These are phyloP conservation scores for Rubroshorea leprosula DNA, from an alignment of 345 rosid species.

Conservation along the genomic window DNA sequence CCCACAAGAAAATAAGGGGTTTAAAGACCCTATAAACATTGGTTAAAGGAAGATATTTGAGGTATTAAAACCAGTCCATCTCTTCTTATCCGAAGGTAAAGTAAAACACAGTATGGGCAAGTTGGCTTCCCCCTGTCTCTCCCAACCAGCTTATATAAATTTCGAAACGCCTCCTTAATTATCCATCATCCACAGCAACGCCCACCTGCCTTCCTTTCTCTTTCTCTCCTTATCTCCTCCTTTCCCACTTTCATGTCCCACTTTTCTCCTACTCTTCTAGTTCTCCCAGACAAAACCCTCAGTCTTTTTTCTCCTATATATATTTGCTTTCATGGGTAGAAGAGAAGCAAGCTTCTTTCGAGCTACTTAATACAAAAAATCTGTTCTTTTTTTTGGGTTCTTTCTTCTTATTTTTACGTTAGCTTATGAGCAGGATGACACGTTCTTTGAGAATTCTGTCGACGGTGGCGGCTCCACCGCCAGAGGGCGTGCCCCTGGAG, in stretches of 20 bases:
- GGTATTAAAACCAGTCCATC: too few relatives aligned
- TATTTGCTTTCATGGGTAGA: neutral
- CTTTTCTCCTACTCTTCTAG: neutral
- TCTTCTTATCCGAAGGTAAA: too few relatives aligned
- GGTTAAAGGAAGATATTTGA: neutral
- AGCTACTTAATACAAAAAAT: neutral
- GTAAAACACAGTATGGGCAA: neutral
- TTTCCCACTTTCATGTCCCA: neutral
- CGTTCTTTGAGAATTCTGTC: constrained; percentile 31
- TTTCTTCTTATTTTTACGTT: neutral
- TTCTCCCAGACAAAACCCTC: neutral
- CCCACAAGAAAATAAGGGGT: too few relatives aligned
- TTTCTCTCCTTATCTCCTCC: neutral
- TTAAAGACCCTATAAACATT: too few relatives aligned
- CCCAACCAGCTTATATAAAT: too few relatives aligned
- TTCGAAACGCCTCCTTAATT: too few relatives aligned
- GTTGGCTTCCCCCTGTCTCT: too few relatives aligned
- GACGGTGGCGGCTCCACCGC: constrained; percentile 36
- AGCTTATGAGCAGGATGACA: constrained; percentile 12
- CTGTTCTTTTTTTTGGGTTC: neutral
- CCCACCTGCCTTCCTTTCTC: neutral
- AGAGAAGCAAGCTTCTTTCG: neutral
- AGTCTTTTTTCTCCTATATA: neutral
- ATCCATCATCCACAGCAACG: neutral
- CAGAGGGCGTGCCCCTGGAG: constrained; percentile 32